Evolutionary conservation across 192 early-diverging fungal genomes (phyloP), one percentile per base, ranked within the genome.

Genomic region (Backusella australiensis): DNA sequence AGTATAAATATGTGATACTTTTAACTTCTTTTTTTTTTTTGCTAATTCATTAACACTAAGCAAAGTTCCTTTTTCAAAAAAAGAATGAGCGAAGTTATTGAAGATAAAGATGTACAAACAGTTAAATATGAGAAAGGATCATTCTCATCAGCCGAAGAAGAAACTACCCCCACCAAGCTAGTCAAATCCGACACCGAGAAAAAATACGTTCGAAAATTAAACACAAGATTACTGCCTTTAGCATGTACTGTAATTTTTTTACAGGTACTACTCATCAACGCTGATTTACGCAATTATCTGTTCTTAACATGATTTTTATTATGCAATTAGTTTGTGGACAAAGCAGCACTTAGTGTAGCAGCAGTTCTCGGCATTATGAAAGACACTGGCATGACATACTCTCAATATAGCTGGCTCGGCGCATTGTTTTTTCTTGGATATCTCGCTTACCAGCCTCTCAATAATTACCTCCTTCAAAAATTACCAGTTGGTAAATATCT

Each of bases 341-440:
- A 77, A 38, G 46, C 71, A 67, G 36, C 71, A 26, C 34, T 77
- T 29, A 44, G 63, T 15, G 34, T 67, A 36, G 59, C 71, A 38
- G 56, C 76, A 53, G 71, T 77, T 35, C 38, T 73, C 6, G 76
- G 76, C 9, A 72, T 77, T 34, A 67, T 72, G 9, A 19, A 72
- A 34, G 76, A 77, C 19, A 65, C 63, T 0, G 9, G 42, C 4
- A 52, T 77, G 11, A 34, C 42, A 7, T 71, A 70, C 2, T 21
- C 38, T 17, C 39, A 77, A 1, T 77, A 67, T 35, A 42, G 70
- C 52, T 63, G 63, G 39, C 17, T 77, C 11, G 71, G 76, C 4
- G 72, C 76, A 4, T 19, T 77, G 4, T 77, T 77, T 73, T 77
- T 68, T 23, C 38, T 77, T 3, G 76, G 76, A 39, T 77, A 66